Base-by-base conservation (phyloP, 805 yeast genomes). In the Sugiyamaella lignohabitans region DNA sequence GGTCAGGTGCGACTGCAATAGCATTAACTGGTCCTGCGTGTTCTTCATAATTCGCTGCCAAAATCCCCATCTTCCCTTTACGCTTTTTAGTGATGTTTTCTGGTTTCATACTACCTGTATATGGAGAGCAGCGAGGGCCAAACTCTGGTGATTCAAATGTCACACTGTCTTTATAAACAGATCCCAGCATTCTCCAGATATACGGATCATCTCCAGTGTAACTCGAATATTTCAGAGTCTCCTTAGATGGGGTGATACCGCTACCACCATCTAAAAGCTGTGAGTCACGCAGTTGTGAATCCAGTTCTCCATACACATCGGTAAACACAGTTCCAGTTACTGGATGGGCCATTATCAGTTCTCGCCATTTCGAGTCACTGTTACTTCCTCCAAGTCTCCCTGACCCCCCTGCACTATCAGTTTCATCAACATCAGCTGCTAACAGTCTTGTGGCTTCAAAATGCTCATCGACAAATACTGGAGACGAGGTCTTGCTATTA, bases 141-240 rank as follows among this genome's bases (percentile, higher is more conserved):
- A 87, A 86, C 55, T 85, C 94, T 16, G 72, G 63, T 52, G 79
- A 84, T 4, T 45, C 80, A 38, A 72, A 73, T 44, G 82, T 59
- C 0, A 74, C 66, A 0, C 87, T 84, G 34, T 75, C 79, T 46
- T 81, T 71, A 17, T 69, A 69, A 18, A 81, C 68, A 14, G 69
- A 71, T 8, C 70, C 67, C 43, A 88, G 67, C 56, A 75, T 82
- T 37, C 74, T 72, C 43, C 75, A 57, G 27, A 88, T 78, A 49
- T 76, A 79, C 1, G 81, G 80, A 56, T 84, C 82, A 21, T 68
- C 65, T 0, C 95, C 96, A 1, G 68, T 71, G 59, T 87, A 87
- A 55, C 82, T 82, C 56, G 55, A 41, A 35, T 38, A 39, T 38
- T 34, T 20, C 24, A 42, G 51, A 19, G 21, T 20, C 41, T 30